Base-by-base conservation (phyloP, 2,329 filamentous ascomycete genomes). In the Cordyceps javanica region DNA sequence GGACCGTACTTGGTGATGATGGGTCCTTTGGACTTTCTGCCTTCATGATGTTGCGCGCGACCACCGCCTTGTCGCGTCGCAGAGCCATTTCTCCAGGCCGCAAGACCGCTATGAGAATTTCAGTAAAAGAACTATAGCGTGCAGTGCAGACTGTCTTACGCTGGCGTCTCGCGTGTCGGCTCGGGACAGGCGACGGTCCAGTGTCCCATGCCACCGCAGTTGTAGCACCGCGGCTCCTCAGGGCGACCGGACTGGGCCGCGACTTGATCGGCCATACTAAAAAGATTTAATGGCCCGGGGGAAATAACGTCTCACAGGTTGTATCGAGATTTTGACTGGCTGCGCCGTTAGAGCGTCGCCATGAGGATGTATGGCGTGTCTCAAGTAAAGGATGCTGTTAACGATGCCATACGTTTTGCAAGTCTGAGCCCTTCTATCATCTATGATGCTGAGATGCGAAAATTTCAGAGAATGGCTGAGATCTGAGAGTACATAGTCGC, bases 131-230 rank as follows among this genome's bases (percentile, higher is more conserved):
- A 42, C 50, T 51, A 23, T n/a, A 9, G 28, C 23, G 41, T 19
- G 25, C 39, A 41, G 30, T 28, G 60, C 41, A 21, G 30, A 53
- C 58, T 19, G 19, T 53, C 80, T 77, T 74, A 82, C 80, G 74
- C 76, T 62, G 77, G 77, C 46, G 74, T 73, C 62, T 70, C 67
- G 60, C 77, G 70, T 25, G 76, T 78, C 23, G 76, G 74, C 59
- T 81, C 75, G 8, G 78, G 80, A 64, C 80, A 83, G 51, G 77
- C 78, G 54, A 81, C 69, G 13, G 77, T 71, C 72, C 78, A 82
- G 64, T 83, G 81, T 4, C 77, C 77, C 30, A 69, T 67, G 49
- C 68, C 66, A 54, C 79, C 78, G 62, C 81, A 83, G 64, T 82
- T 82, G 66, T 81, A 82, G 67, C 81, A 83, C 61, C 73, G 67